phyloP scores from a whole-genome alignment of 2,329 filamentous ascomycete genomes.

The Dactylella cylindrospora region DNA sequence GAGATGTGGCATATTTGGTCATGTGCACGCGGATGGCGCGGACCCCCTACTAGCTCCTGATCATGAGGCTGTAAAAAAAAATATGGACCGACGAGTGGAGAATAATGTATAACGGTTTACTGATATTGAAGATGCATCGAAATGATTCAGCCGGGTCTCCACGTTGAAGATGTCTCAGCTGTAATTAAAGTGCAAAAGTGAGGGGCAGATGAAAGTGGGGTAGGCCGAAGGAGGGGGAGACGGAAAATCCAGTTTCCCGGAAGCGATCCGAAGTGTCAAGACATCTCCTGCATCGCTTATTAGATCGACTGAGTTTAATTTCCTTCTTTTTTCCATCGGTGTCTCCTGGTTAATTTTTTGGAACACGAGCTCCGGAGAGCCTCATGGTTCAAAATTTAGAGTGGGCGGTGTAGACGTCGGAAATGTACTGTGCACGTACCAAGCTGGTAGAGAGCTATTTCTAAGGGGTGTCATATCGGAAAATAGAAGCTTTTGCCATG shows the following conservation, averaged over 20 bases:
- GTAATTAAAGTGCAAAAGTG: too few relatives aligned
- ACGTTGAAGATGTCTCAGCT: conserved; percentile 11
- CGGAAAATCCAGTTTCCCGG: conserved; percentile 15
- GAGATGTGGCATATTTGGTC: too few relatives aligned
- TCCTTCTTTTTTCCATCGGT: conserved; percentile 21
- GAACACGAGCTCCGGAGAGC: too few relatives aligned
- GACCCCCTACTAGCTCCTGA: too few relatives aligned
- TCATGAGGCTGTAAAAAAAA: conserved; percentile 22
- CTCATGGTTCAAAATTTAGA: conserved; percentile 19
- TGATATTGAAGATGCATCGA: conserved; percentile 11
- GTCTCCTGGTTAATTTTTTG: too few relatives aligned
- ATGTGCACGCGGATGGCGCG: too few relatives aligned
- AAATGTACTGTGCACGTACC: background rate
- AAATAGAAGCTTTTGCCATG: too few relatives aligned
- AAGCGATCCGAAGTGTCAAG: conserved; percentile 38
- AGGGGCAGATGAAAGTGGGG: too few relatives aligned
- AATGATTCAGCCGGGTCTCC: too few relatives aligned
- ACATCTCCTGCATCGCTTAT: conserved; percentile 37
- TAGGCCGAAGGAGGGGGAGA: conserved; percentile 20
- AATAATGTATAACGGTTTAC: too few relatives aligned
- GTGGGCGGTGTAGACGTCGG: background rate
- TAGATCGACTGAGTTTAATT: conserved; percentile 34
- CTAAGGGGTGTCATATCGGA: conserved; percentile 10
- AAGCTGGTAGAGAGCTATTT: conserved; percentile 1
- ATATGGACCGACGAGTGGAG: conserved; percentile 3